A percentile compares a stretch with the other conserved stretches of the same genome.
Evolutionary conservation across 192 early-diverging fungal genomes (phyloP).

Genomic region (Podila epigama): DNA sequence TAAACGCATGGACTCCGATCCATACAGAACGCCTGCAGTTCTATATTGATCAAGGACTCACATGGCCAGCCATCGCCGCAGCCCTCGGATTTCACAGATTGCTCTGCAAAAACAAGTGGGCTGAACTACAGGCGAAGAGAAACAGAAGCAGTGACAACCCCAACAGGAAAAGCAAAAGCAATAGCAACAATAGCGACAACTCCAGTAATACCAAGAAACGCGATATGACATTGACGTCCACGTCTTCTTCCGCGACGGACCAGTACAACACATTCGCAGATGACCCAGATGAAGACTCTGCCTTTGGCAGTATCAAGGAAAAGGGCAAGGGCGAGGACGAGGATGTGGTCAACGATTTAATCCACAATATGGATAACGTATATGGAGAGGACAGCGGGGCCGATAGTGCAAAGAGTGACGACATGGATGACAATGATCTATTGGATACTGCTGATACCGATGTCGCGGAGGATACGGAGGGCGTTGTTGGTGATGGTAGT

Average conservation of each 20-base stretch:
- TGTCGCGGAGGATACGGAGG: background rate
- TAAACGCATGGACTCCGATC: conserved; percentile 14
- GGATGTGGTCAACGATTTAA: background rate
- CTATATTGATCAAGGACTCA: conserved; percentile 21
- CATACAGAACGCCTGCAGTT: conserved; percentile 13
- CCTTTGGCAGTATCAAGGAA: background rate
- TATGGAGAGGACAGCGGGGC: background rate
- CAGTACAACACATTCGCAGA: background rate
- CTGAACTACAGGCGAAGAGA: background rate
- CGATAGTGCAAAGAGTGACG: background rate
- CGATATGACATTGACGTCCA: background rate
- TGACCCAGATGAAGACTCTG: background rate
- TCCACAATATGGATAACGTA: background rate
- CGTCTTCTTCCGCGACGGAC: no score
- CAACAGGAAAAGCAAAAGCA: background rate
- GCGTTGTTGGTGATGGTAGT: background rate
- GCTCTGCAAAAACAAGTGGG: conserved; percentile 20
- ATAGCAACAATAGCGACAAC: background rate
- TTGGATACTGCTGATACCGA: background rate
- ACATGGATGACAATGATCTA: conserved; percentile 10
- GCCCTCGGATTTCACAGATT: conserved; percentile 17
- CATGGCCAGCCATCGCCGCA: conserved; percentile 10
- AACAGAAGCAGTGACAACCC: background rate
- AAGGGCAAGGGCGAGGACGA: background rate
- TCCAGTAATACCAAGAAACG: background rate